Conservation (phyloP, 225 moss, liverwort and hornwort species). For the Neckera pumila region DNA sequence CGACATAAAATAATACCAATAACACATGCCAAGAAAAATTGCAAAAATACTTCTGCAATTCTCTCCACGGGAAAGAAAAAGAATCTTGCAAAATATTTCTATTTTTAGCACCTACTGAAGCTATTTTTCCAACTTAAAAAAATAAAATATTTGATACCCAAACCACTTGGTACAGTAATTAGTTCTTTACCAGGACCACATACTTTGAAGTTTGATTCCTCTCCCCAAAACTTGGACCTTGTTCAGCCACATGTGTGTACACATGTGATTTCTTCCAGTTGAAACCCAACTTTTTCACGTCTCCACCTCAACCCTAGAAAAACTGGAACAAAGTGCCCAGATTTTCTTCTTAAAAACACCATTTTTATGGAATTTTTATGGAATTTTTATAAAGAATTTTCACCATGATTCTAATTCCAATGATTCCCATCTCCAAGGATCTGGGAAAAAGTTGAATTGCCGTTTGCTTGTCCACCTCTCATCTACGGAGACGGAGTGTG, state of each 20-base stretch:
- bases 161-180: not conserved
- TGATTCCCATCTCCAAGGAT: not conserved
- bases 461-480: not conserved
- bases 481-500: not conserved
- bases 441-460: not conserved
- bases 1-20: not conserved
- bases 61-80: not conserved
- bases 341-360: not conserved
- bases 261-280: not conserved
- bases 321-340: not conserved
- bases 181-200: not conserved
- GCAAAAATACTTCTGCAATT: accelerated
- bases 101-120: not conserved
- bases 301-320: not conserved
- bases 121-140: not conserved
- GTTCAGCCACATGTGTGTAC: not conserved
- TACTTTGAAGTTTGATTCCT: too few species aligned
- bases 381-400: not conserved
- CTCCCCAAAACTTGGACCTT: not conserved
- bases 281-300: not conserved
- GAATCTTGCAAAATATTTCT: not conserved
- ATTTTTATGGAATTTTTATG: not conserved
- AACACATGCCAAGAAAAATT: accelerated
- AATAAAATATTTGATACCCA: not conserved
- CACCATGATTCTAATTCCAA: not conserved